Evolutionary conservation across 768 basidiomycete genomes (phyloP).

Genomic region (Lactarius deliciosus): DNA sequence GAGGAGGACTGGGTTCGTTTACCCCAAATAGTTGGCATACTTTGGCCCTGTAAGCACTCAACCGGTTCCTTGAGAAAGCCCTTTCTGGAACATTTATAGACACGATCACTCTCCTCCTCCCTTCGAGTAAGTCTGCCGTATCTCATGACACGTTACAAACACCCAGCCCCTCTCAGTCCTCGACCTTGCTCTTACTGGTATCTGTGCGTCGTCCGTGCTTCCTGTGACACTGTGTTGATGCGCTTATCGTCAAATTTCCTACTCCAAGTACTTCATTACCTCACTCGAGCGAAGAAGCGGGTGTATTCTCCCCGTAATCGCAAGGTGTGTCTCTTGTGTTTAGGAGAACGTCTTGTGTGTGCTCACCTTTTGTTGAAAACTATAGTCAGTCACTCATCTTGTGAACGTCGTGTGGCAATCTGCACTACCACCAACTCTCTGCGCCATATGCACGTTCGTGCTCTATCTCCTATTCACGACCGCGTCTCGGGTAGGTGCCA

Average conservation of each 20-base stretch:
- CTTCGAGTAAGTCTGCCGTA: constrained; percentile 14
- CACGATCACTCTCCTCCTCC: constrained; percentile 9
- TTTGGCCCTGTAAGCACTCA: constrained; percentile 18
- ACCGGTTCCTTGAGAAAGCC: neutral
- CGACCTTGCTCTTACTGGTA: constrained; percentile 7
- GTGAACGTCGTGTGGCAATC: constrained; percentile 19
- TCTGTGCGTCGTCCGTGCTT: constrained; percentile 12
- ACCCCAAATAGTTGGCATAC: neutral
- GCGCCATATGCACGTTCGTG: constrained; percentile 1
- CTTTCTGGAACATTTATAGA: neutral
- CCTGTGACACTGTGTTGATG: neutral
- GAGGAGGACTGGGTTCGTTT: neutral
- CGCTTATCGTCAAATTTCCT: neutral
- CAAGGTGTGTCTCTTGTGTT: constrained; percentile 7
- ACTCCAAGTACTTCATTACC: constrained; percentile 10
- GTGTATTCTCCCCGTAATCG: constrained; percentile 12
- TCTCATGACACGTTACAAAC: neutral
- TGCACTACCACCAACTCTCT: constrained; percentile 21
- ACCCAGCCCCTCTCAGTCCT: constrained; percentile 11
- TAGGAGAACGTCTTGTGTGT: neutral
- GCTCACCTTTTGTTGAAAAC: neutral
- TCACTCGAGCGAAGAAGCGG: constrained; percentile 16
- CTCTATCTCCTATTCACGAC: neutral
- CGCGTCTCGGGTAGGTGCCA: neutral
- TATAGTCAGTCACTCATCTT: constrained; percentile 9